These are phyloP conservation scores for Leucocoprinus leucothites DNA, from an alignment of 768 basidiomycete species.

Conservation along the genomic window DNA sequence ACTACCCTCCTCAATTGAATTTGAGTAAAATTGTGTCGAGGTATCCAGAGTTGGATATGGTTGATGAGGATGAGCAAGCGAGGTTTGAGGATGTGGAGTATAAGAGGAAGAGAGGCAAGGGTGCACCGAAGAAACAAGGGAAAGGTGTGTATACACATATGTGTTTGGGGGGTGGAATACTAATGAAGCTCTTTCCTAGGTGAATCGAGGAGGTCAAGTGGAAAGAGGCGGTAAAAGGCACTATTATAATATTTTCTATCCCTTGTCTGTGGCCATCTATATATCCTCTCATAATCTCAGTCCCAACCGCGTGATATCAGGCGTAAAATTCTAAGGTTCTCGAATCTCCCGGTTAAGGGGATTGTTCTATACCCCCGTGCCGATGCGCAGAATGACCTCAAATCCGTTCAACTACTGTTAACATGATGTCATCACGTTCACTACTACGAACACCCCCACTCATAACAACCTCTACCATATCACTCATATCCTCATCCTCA, in stretches of 20 bases:
- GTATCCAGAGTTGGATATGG: conserved; percentile 56
- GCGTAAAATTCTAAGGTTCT: no score
- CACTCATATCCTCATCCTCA: conserved; percentile 1
- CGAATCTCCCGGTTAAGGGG: no score
- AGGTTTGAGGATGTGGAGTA: conserved; percentile 66
- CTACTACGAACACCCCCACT: not conserved
- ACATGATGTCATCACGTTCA: no score
- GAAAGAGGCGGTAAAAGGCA: conserved; percentile 6
- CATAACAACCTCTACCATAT: conserved; percentile 6
- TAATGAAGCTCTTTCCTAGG: conserved; percentile 3
- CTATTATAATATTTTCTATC: not conserved
- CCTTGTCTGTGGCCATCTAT: no score
- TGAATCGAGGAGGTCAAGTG: not conserved
- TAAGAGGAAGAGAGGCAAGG: conserved; percentile 75
- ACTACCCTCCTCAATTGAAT: conserved; percentile 69
- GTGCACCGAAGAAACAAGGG: conserved; percentile 75
- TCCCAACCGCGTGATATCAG: no score
- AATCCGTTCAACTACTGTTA: no score
- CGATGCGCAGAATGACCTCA: no score
- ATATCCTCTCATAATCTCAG: no score
- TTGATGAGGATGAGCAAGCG: conserved; percentile 65
- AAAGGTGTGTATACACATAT: conserved; percentile 41
- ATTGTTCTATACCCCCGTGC: no score
- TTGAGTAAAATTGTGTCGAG: conserved; percentile 48
- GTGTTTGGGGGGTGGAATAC: not conserved